Conservation (phyloP, 768 basidiomycete species). For the Grammothele lineata region DNA sequence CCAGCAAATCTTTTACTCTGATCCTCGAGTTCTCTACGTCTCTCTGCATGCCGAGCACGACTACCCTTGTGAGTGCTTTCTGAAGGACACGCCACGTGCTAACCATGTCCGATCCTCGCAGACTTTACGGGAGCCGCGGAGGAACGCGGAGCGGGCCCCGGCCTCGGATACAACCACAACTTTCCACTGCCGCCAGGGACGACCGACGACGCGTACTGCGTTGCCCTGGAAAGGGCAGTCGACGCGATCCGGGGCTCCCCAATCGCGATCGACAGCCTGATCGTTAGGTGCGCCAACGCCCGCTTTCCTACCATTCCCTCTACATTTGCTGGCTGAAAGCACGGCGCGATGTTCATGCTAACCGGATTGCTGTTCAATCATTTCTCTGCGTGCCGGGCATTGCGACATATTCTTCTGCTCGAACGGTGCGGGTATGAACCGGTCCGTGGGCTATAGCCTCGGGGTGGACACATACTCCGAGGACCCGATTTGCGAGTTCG, state of each 20-base stretch:
- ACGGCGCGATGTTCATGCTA: background rate
- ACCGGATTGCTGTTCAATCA: too few species aligned
- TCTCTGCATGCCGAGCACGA: constrained; percentile 29
- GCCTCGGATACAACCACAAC: constrained; percentile 25
- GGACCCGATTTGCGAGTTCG: constrained; percentile 30
- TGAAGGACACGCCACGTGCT: background rate
- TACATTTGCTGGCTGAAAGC: background rate
- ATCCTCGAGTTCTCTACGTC: constrained; percentile 28
- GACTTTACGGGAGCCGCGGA: constrained; percentile 28
- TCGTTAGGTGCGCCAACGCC: constrained; percentile 29
- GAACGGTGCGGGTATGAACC: background rate
- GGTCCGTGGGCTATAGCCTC: constrained; percentile 16
- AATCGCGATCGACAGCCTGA: constrained; percentile 18
- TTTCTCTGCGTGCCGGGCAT: too few species aligned
- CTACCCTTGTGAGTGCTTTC: constrained; percentile 27
- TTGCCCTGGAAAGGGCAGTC: constrained; percentile 17
- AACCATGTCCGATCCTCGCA: background rate
- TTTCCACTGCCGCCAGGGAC: constrained; percentile 27
- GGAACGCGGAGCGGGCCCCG: constrained; percentile 25
- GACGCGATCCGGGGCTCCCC: constrained; percentile 15
- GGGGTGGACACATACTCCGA: constrained; percentile 32
- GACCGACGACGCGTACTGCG: constrained; percentile 24
- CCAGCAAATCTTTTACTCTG: constrained; percentile 29
- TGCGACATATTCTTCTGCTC: too few species aligned
- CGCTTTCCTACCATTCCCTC: too few species aligned